Base-by-base conservation (phyloP, 192 early-diverging fungal species). In the Entomortierella lignicola region DNA sequence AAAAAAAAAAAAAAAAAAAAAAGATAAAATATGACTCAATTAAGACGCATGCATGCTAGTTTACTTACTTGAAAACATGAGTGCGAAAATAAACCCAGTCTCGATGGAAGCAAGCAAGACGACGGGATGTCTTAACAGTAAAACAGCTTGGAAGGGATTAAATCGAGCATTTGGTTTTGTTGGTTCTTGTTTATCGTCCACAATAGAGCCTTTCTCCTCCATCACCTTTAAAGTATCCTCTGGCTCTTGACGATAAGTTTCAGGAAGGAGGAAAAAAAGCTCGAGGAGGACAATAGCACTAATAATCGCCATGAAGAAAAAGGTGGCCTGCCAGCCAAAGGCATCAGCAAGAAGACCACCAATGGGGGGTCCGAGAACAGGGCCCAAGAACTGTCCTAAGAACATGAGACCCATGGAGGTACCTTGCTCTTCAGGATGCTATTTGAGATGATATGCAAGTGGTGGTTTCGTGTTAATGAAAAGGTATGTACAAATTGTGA, bases 21-120 rank as follows among this genome's bases (percentile, higher is more conserved):
- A 26, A 44, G 30, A 48, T 42, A 6, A 55, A 55, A 55, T 4
- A 55, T 15, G 27, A 55, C 20, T 51, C 11, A n/a, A 23, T 7
- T 10, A 54, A 54, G 10, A 23, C 2, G 15, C 27, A 25, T 50
- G 15, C 47, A 54, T 21, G 50, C 8, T 7, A 26, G 0, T 12
- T 27, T 25, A 18, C 75, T 32, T 79, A 79, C 75, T 82, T 23
- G 83, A 80, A 65, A 84, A 87, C 85, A 87, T 87, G 55, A 77
- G 71, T 27, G 83, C 83, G 64, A 87, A 87, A 8, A 82, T 59
- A 39, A 81, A 71, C 50, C 73, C 77, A 31, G 75, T 81, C 55
- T 81, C 71, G 17, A 81, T 73, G 4, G 81, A 65, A 15, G 52
- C 53, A 17, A 85, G 57, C 6, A 85, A 34, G 17, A 85, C 81